These are phyloP conservation scores for Fimicolochytrium jonesii DNA, from an alignment of 192 early-diverging fungal species.

Conservation along the genomic window DNA sequence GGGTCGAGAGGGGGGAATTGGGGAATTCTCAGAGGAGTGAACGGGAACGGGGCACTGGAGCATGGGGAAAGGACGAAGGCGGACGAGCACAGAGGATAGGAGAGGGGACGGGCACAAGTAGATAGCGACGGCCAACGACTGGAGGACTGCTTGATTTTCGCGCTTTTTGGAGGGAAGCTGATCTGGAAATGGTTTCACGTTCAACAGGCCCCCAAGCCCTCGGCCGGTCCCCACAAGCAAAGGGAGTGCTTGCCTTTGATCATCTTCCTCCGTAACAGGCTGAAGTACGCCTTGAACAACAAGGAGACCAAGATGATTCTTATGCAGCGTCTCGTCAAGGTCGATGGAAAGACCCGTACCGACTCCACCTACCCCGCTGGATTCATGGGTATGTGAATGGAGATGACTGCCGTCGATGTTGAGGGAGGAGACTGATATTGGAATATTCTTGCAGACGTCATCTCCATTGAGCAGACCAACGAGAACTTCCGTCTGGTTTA, in stretches of 20 bases:
- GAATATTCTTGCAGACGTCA: slow-evolving; percentile 60
- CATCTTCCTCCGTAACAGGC: slow-evolving; percentile 98
- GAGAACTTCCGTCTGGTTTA: slow-evolving; percentile 99
- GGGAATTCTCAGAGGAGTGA: no score
- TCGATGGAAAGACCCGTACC: slow-evolving; percentile 97
- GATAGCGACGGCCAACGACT: no score
- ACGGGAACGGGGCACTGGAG: no score
- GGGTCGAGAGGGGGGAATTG: background rate
- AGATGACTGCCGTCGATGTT: slow-evolving; percentile 21
- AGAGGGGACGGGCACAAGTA: no score
- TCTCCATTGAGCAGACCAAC: slow-evolving; percentile 90
- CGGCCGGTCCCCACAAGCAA: slow-evolving; percentile 98
- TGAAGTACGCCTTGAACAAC: slow-evolving; percentile 98
- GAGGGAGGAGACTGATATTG: background rate
- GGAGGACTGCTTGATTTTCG: no score
- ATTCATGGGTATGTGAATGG: slow-evolving; percentile 81
- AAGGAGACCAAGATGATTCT: slow-evolving; percentile 95
- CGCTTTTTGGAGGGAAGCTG: no score
- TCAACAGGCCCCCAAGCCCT: slow-evolving; percentile 81
- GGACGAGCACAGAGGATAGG: no score
- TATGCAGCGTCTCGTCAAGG: slow-evolving; percentile 98
- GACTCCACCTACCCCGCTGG: slow-evolving; percentile 95
- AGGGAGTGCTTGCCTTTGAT: slow-evolving; percentile 98
- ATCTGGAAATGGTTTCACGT: background rate
- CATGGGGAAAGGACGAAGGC: no score